Evolutionary conservation across 768 basidiomycete species (phyloP).

Genomic region (Pleurotus platypus): DNA sequence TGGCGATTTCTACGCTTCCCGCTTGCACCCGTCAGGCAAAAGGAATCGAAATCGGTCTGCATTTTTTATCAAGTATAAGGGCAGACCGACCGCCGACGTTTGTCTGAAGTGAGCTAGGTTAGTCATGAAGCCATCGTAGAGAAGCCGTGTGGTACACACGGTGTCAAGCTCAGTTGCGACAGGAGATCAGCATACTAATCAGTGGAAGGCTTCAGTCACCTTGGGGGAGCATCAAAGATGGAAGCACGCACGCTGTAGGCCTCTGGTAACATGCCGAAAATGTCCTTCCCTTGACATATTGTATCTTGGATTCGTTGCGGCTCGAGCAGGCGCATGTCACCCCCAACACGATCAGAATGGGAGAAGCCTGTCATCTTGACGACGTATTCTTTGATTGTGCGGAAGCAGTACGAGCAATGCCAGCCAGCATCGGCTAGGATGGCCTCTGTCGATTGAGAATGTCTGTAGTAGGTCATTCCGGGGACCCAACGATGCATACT

Average conservation of each 20-base stretch:
- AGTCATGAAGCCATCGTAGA: background rate
- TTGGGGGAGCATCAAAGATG: background rate
- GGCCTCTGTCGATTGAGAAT: constrained; percentile 42
- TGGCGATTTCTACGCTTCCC: constrained; percentile 17
- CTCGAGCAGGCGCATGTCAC: constrained; percentile 40
- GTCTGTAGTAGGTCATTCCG: constrained; percentile 38
- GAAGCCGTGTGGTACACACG: constrained; percentile 30
- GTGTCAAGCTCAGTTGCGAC: constrained; percentile 47
- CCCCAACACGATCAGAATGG: constrained; percentile 58
- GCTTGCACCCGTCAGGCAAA: constrained; percentile 51
- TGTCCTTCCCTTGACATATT: constrained; percentile 58
- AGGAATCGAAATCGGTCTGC: constrained; percentile 48
- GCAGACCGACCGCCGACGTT: constrained; percentile 48
- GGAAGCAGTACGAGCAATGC: constrained; percentile 70
- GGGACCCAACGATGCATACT: constrained; percentile 45
- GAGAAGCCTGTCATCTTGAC: constrained; percentile 61
- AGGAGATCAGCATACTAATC: constrained; percentile 49
- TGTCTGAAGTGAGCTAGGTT: constrained; percentile 18
- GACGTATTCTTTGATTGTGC: constrained; percentile 51
- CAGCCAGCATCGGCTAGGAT: constrained; percentile 62
- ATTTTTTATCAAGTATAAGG: constrained; percentile 48
- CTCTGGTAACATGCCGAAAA: constrained; percentile 66
- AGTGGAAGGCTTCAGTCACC: background rate
- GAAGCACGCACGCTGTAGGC: constrained; percentile 45
- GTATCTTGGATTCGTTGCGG: constrained; percentile 51